These are phyloP conservation scores for Microbotryomycetes sp. DNA, from an alignment of 1,284 basidiomycete species.

Conservation along the genomic window DNA sequence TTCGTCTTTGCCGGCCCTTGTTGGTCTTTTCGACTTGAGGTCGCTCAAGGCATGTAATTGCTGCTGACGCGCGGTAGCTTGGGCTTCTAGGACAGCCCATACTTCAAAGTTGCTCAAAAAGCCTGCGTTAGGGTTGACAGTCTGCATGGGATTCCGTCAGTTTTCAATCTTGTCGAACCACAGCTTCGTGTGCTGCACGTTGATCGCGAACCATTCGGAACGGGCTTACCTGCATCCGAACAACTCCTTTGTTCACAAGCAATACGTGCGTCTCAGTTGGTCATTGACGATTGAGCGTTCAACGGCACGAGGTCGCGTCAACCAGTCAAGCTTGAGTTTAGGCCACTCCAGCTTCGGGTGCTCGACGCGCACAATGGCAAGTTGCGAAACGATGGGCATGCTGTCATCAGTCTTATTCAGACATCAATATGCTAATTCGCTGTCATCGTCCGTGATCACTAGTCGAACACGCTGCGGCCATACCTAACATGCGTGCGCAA, in stretches of 20 bases:
- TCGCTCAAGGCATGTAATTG: slow-evolving; percentile 60
- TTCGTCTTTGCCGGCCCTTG: slow-evolving; percentile 50
- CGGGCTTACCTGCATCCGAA: too few species aligned
- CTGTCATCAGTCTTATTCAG: slow-evolving; percentile 9
- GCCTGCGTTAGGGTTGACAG: slow-evolving; percentile 67
- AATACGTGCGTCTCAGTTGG: too few species aligned
- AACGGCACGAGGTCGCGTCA: too few species aligned
- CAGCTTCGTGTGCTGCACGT: too few species aligned
- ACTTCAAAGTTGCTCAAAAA: slow-evolving; percentile 84
- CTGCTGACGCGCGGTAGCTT: slow-evolving; percentile 62
- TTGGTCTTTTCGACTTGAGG: slow-evolving; percentile 50
- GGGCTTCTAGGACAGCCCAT: slow-evolving; percentile 64
- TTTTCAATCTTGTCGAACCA: too few species aligned
- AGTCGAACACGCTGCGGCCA: slow-evolving; percentile 70
- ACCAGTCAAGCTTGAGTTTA: too few species aligned
- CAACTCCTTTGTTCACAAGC: too few species aligned
- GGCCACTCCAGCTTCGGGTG: too few species aligned
- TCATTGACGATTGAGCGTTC: too few species aligned
- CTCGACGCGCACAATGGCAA: too few species aligned
- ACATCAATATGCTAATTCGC: neutral
- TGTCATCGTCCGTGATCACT: neutral
- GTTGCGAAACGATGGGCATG: too few species aligned
- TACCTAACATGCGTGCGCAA: slow-evolving; percentile 94
- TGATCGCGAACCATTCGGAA: too few species aligned
- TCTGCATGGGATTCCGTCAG: slow-evolving; percentile 52